A percentile compares a stretch with the other conserved stretches of the same genome.
These are phyloP conservation scores for Sclerotinia borealis DNA, from an alignment of 2,329 filamentous ascomycete genomes.

Conservation along the genomic window DNA sequence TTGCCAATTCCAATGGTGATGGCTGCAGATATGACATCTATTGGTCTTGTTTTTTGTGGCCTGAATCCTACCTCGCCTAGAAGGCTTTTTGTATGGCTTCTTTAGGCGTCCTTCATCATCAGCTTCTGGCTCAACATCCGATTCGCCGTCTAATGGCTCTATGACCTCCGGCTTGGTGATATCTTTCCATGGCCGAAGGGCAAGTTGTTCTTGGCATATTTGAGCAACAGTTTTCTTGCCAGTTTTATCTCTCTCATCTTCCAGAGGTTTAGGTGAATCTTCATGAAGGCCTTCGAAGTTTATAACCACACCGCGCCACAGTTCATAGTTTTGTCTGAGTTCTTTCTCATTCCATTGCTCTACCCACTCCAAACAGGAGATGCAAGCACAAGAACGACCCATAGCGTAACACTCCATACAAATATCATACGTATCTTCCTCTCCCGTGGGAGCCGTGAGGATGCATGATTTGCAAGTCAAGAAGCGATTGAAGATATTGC, in stretches of 20 bases:
- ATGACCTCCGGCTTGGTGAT: conserved; percentile 43
- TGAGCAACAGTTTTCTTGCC: conserved; percentile 79
- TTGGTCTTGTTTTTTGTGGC: conserved; percentile 43
- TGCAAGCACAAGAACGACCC: conserved; percentile 85
- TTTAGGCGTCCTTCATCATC: conserved; percentile 57
- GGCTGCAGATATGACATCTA: conserved; percentile 76
- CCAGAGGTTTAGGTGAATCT: conserved; percentile 63
- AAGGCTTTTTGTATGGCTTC: conserved; percentile 43
- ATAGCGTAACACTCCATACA: conserved; percentile 99
- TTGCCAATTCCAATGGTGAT: conserved; percentile 77
- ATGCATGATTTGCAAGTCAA: conserved; percentile 85
- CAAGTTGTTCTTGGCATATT: conserved; percentile 87
- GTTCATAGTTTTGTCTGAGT: conserved; percentile 70
- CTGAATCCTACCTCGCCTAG: conserved; percentile 35
- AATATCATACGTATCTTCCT: conserved; percentile 85
- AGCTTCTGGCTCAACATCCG: conserved; percentile 49
- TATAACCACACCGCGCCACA: conserved; percentile 75
- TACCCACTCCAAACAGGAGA: conserved; percentile 81
- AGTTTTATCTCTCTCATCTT: conserved; percentile 59
- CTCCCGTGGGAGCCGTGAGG: conserved; percentile 58
- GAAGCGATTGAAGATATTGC: conserved; percentile 96
- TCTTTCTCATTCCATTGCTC: conserved; percentile 88
- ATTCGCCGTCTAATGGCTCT: conserved; percentile 35
- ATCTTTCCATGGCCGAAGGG: conserved; percentile 73
- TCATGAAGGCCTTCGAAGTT: conserved; percentile 63